Base-by-base conservation (phyloP, 306 rosid species). In the Senna siamea region DNA sequence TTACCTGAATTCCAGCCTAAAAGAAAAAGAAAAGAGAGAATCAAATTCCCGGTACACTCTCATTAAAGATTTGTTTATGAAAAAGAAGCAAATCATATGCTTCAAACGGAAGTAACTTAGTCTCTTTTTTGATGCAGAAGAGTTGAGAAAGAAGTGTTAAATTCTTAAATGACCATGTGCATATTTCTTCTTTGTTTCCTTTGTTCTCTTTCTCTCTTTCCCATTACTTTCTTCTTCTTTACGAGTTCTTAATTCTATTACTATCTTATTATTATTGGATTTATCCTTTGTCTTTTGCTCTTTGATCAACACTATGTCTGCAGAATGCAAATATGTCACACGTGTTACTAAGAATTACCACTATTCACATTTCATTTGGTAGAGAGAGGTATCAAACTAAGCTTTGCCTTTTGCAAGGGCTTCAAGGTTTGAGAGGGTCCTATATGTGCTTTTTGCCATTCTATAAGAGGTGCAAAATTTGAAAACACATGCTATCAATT, bases 31-130 rank as follows among this genome's bases (percentile, higher is more conserved):
- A 74, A 69, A 72, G 81, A 4, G 7, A 78, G 73, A 84, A 77
- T 80, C 78, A 50, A 76, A 46, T 76, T 74, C 67, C 40, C 65
- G 64, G 80, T 51, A 68, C 41, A 66, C n/a, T 70, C 53, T 79
- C 50, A 60, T 66, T 72, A 52, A 28, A 37, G 38, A 53, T 44
- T 11, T 37, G 15, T 60, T 28, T 7, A 61, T 64, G 69, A 63
- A 34, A 48, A 87, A 83, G 73, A 6, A 15, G 78, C 68, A 81
- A 65, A 76, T 82, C 56, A 79, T 38, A 74, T 74, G 88, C 96
- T 88, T 90, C 77, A 81, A 78, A 67, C 63, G 86, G 89, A 85
- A 90, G 96, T 65, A 86, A 79, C 40, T 46, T 65, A 23, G 26
- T 34, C 44, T 68, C 54, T 66, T 85, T 79, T 83, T 80, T 65